phyloP scores from a whole-genome alignment of 1,139 yeast species.

The Yamadazyma sp. region DNA sequence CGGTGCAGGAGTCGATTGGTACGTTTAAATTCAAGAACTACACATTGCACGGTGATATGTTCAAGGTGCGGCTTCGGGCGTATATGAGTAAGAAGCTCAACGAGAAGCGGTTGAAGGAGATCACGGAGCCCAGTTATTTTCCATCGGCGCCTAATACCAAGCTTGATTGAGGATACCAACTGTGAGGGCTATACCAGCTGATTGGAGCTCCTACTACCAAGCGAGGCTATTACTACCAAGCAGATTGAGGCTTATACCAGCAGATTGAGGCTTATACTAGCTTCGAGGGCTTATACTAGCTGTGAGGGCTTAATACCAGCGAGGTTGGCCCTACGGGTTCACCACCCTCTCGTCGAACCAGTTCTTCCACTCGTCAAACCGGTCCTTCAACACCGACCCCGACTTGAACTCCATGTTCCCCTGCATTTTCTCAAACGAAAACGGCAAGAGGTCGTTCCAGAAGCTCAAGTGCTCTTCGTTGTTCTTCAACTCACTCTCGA shows the following conservation, averaged over 20 bases:
- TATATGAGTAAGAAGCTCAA: constrained; percentile 38
- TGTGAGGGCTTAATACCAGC: too few relatives aligned
- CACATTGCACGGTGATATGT: constrained; percentile 53
- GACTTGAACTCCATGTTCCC: constrained; percentile 69
- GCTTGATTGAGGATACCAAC: constrained; percentile 3
- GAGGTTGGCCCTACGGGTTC: constrained; percentile 36
- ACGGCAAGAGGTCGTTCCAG: constrained; percentile 44
- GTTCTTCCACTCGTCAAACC: constrained; percentile 61
- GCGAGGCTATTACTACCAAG: too few relatives aligned
- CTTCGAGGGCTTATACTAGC: too few relatives aligned
- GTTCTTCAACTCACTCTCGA: constrained; percentile 43
- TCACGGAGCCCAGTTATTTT: constrained; percentile 46
- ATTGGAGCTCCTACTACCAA: too few relatives aligned
- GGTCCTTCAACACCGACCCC: constrained; percentile 65
- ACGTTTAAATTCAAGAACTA: constrained; percentile 45
- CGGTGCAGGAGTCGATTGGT: constrained; percentile 20
- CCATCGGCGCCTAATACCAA: constrained; percentile 52
- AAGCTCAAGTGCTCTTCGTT: constrained; percentile 31
- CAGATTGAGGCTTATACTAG: too few relatives aligned
- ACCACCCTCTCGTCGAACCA: constrained; percentile 80
- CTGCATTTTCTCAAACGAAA: constrained; percentile 66
- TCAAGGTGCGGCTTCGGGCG: constrained; percentile 48
- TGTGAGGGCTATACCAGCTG: too few relatives aligned
- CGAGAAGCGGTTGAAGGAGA: constrained; percentile 39
- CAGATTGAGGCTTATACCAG: too few relatives aligned